A percentile compares a stretch with the other conserved stretches of the same genome.
These are phyloP conservation scores for Bruguiera sexangula DNA, from an alignment of 345 rosid species.

Conservation along the genomic window DNA sequence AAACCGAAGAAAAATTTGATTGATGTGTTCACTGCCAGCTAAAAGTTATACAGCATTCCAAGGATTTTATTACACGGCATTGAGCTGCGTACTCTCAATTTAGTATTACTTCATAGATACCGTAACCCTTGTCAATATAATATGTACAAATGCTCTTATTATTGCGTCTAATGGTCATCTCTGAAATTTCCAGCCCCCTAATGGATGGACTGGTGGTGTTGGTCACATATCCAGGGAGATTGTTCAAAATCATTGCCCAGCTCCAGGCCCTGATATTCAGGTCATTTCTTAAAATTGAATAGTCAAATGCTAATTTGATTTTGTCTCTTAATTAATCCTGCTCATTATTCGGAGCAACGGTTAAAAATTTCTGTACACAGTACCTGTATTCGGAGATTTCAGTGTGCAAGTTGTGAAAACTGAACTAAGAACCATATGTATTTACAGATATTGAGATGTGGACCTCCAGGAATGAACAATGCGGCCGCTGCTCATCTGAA, in stretches of 20 bases:
- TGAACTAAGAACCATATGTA: neutral
- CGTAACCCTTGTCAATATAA: no score
- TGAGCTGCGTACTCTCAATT: no score
- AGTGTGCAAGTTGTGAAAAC: neutral
- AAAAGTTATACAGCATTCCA: no score
- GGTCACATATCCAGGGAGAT: conserved; percentile 14
- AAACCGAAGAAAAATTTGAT: no score
- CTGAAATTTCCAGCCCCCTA: conserved; percentile 18
- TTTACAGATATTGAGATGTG: conserved; percentile 25
- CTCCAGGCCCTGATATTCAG: conserved; percentile 17
- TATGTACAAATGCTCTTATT: neutral
- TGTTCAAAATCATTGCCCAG: conserved; percentile 17
- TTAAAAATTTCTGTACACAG: neutral
- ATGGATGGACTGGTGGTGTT: conserved; percentile 18
- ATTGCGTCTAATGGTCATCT: neutral
- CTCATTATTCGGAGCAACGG: neutral
- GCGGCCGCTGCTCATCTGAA: conserved; percentile 20
- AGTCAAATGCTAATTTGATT: neutral
- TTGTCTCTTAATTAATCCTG: neutral
- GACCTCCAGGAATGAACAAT: conserved; percentile 26
- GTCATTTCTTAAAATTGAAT: neutral
- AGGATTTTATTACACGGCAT: no score
- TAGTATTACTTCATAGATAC: no score
- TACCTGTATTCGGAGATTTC: neutral
- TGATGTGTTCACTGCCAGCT: no score